Conservation (phyloP, 495 filamentous ascomycete genomes). For the Trichoderma parareesei region DNA sequence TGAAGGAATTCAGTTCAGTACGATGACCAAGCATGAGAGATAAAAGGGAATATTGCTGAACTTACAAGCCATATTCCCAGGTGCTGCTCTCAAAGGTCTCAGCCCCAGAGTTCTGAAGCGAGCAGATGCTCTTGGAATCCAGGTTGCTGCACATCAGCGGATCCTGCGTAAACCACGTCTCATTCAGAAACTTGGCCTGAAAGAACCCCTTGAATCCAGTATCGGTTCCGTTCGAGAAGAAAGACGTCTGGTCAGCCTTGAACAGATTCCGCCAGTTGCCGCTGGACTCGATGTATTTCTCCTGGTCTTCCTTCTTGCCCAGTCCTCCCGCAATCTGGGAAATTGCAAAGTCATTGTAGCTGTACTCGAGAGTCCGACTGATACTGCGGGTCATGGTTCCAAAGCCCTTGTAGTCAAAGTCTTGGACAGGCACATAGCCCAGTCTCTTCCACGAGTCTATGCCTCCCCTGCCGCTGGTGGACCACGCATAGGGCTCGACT, state of each 20-base stretch:
- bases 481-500: constrained; percentile 64
- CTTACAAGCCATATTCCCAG: constrained; percentile 63
- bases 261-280: constrained; percentile 63
- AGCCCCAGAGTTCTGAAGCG: constrained; percentile 50
- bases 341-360: constrained; percentile 71
- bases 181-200: constrained; percentile 58
- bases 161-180: constrained; percentile 61
- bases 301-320: constrained; percentile 43
- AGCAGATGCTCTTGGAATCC: constrained; percentile 46
- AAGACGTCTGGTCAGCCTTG: constrained; percentile 52
- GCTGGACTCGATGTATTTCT: constrained; percentile 55
- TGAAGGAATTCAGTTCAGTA: neutral
- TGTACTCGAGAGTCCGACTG: constrained; percentile 67
- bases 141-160: constrained; percentile 56
- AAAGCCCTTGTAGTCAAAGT: constrained; percentile 58
- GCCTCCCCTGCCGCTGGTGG: constrained; percentile 60
- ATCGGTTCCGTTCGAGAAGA: constrained; percentile 47
- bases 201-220: constrained; percentile 62
- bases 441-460: constrained; percentile 59
- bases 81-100: constrained; percentile 66
- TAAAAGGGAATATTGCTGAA: constrained; percentile 18
- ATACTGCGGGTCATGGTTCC: constrained; percentile 65
- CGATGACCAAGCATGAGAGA: neutral
- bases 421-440: constrained; percentile 60
- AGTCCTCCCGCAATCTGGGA: constrained; percentile 51